phyloP scores from a whole-genome alignment of 768 basidiomycete genomes.

The Lentinula boryana region DNA sequence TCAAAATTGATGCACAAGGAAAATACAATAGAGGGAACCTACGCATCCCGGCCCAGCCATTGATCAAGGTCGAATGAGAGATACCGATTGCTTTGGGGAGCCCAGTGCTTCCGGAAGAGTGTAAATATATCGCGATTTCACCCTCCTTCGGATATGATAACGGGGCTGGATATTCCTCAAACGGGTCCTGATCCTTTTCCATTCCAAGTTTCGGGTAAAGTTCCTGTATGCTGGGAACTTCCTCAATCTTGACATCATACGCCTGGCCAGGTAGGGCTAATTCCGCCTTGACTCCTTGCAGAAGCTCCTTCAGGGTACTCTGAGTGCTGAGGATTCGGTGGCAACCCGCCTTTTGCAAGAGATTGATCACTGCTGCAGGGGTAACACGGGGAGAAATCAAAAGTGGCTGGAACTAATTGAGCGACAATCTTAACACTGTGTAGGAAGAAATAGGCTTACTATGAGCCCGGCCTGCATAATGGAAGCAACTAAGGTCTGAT shows the following conservation, averaged over 20 bases:
- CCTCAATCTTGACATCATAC: conserved; percentile 8
- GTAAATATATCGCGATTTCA: conserved; percentile 16
- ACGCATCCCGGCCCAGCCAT: conserved; percentile 10
- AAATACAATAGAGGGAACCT: not conserved
- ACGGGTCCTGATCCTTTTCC: conserved; percentile 10
- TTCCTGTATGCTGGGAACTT: conserved; percentile 10
- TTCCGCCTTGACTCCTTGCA: conserved; percentile 12
- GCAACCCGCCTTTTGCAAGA: conserved; percentile 24
- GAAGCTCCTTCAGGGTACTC: conserved; percentile 15
- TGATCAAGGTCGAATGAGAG: conserved; percentile 11
- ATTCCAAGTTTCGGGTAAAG: conserved; percentile 23
- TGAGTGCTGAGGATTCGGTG: conserved; percentile 24
- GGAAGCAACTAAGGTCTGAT: conserved; percentile 20
- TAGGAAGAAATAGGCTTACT: conserved; percentile 18
- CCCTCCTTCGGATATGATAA: conserved; percentile 2
- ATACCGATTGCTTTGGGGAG: conserved; percentile 22
- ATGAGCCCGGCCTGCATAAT: conserved; percentile 20
- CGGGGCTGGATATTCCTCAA: conserved; percentile 6
- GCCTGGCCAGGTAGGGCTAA: conserved; percentile 4
- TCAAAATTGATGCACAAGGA: not conserved
- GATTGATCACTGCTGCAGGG: conserved; percentile 23
- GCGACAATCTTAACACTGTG: not conserved
- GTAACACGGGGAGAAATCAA: conserved; percentile 31
- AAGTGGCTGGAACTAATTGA: conserved; percentile 19
- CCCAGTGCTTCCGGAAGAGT: conserved; percentile 27